A percentile compares a stretch with the other conserved stretches of the same genome.
Evolutionary conservation across 768 basidiomycete species (phyloP).

Genomic region (Trametes gibbosa): DNA sequence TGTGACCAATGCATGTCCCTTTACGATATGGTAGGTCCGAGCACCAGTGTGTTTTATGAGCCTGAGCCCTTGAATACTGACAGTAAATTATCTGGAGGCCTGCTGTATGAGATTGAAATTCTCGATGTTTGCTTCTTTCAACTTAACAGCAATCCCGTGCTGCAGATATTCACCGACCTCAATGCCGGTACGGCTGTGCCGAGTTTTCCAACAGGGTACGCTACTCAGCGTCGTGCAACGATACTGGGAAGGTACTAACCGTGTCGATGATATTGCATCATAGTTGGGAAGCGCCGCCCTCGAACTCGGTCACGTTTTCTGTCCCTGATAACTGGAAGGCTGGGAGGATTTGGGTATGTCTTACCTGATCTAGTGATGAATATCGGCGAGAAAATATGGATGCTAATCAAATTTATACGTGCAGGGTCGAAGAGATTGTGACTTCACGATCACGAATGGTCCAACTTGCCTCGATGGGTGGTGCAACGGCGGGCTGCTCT

Average conservation of each 20-base stretch:
- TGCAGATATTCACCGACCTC: slow-evolving; percentile 58
- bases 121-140: neutral
- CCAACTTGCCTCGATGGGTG: slow-evolving; percentile 62
- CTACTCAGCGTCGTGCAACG: neutral
- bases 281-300: slow-evolving; percentile 37
- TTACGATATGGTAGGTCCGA: slow-evolving; percentile 62
- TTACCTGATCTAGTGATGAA: neutral
- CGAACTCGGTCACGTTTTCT: slow-evolving; percentile 41
- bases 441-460: slow-evolving; percentile 49
- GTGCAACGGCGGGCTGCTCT: slow-evolving; percentile 66
- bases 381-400: too few species aligned
- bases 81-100: slow-evolving; percentile 35
- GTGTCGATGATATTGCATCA: neutral
- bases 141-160: neutral
- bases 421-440: slow-evolving; percentile 40
- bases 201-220: slow-evolving; percentile 44
- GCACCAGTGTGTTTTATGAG: neutral
- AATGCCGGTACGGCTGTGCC: slow-evolving; percentile 49
- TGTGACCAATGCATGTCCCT: slow-evolving; percentile 60
- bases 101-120: slow-evolving; percentile 31
- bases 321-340: slow-evolving; percentile 66
- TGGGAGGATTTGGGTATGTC: slow-evolving; percentile 59
- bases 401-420: neutral
- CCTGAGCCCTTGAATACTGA: neutral
- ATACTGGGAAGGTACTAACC: too few species aligned